Percentiles rank a stretch among this genome's conserved stretches.
These are phyloP conservation scores for Neofusicoccum laricinum DNA, from an alignment of 2,329 filamentous ascomycete genomes.

Conservation along the genomic window DNA sequence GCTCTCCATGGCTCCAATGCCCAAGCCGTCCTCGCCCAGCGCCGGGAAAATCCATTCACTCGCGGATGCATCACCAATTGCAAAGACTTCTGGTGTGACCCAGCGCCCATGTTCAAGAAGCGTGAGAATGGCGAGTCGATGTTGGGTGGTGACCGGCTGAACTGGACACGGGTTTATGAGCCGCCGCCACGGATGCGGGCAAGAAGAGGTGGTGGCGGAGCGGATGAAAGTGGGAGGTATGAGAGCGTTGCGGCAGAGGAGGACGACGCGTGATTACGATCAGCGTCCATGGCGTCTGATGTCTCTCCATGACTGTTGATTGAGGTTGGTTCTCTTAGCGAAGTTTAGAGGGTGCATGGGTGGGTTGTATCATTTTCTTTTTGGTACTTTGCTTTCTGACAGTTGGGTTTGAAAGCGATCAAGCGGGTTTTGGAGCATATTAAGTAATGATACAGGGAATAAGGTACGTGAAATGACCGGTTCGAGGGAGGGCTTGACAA, in stretches of 20 bases:
- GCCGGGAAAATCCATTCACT: slow-evolving; percentile 76
- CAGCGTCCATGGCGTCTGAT: no score
- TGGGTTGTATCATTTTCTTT: no score
- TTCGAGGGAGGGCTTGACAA: no score
- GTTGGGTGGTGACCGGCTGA: slow-evolving; percentile 73
- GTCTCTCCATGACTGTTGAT: no score
- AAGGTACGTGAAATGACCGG: no score
- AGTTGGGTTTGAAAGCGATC: no score
- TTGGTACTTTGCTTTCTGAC: no score
- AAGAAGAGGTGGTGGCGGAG: slow-evolving; percentile 32
- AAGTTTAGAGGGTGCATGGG: no score
- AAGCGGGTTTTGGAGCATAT: no score
- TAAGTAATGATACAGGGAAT: no score
- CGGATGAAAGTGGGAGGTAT: slow-evolving; percentile 1
- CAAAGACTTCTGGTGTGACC: slow-evolving; percentile 94
- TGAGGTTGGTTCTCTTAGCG: no score
- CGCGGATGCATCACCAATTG: slow-evolving; percentile 84
- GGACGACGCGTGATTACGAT: background rate
- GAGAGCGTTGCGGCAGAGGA: slow-evolving; percentile 17
- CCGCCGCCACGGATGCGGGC: slow-evolving; percentile 66
- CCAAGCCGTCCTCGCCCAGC: slow-evolving; percentile 47
- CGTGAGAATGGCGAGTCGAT: slow-evolving; percentile 71
- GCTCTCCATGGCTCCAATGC: slow-evolving; percentile 70
- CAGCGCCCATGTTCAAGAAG: slow-evolving; percentile 73
- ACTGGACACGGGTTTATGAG: slow-evolving; percentile 90